Base-by-base conservation (phyloP, 1,139 yeast species). In the Sugiyamaella grinbergsii region DNA sequence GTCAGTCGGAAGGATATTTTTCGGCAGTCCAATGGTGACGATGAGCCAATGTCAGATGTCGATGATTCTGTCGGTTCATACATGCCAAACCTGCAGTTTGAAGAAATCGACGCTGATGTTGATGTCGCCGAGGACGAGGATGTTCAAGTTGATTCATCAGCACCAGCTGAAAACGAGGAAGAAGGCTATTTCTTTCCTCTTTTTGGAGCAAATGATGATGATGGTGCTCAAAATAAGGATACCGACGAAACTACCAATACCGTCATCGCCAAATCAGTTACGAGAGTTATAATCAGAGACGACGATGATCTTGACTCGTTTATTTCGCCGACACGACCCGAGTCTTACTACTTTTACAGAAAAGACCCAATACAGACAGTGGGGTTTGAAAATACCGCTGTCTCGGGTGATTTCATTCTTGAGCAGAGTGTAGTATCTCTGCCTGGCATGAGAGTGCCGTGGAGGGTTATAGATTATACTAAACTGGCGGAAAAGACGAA, bases 381-480 rank as follows among this genome's bases (percentile, higher is more conserved):
- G 3, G 43, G 47, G 46, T 61, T 54, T 37, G 50, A 28, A 19
- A 28, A 18, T 0, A 50, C 56, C 0, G 68, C 68, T 0, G 59
- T 67, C 3, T 36, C 55, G 3, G 70, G 68, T 4, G 49, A 50
- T 13, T 51, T 51, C 3, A 42, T 63, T 13, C 5, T 57, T 15
- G 36, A 42, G 4, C 50, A 52, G n/a, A 39, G 58, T 5, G 26
- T 44, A 2, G 42, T 42, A 13, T 42, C 47, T 19, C 57, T 55
- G 13, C 55, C 55, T 11, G 62, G 62, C 8, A 49, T 54, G 52
- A 47, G 28, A 31, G 50, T 49, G 56, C 67, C 56, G 8, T 58
- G 57, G 52, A 54, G 57, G 50, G 59, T 65, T 10, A 42, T 64
- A 22, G 63, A 63, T 32, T 65, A 57, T 32, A 58, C 59, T 6